These are phyloP conservation scores for Omphalotus guepiniiformis DNA, from an alignment of 768 basidiomycete genomes.

Conservation along the genomic window DNA sequence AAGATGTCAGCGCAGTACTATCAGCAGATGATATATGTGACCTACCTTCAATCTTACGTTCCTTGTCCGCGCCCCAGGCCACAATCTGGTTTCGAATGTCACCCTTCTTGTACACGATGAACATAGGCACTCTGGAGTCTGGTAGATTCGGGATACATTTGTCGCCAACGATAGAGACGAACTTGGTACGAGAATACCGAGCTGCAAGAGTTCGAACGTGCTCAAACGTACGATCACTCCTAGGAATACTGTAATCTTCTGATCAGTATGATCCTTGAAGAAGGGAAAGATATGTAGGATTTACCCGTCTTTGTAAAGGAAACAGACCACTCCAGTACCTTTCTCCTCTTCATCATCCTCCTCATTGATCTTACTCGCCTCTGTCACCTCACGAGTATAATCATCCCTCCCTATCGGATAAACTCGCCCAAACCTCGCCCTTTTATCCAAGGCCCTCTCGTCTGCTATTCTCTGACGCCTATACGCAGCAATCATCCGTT, in stretches of 20 bases:
- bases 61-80: slow-evolving; percentile 77
- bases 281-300: slow-evolving; percentile 24
- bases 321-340: slow-evolving; percentile 92
- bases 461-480: slow-evolving; percentile 62
- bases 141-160: slow-evolving; percentile 97
- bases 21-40: too few species aligned
- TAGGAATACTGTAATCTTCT: slow-evolving; percentile 53
- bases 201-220: slow-evolving; percentile 71
- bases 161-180: slow-evolving; percentile 91
- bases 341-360: slow-evolving; percentile 58
- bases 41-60: slow-evolving; percentile 74
- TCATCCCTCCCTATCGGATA: slow-evolving; percentile 90
- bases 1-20: slow-evolving; percentile 4
- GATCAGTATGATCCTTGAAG: neutral
- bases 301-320: slow-evolving; percentile 93
- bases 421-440: slow-evolving; percentile 75
- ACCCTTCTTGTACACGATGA: slow-evolving; percentile 91
- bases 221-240: slow-evolving; percentile 69
- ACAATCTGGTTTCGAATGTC: slow-evolving; percentile 83
- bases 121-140: slow-evolving; percentile 84
- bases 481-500: slow-evolving; percentile 66
- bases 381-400: slow-evolving; percentile 93
- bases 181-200: slow-evolving; percentile 90
- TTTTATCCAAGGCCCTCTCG: slow-evolving; percentile 50
- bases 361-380: slow-evolving; percentile 74